Base-by-base conservation (phyloP, 805 yeast species). In the Debaryomyces tyrocola region DNA sequence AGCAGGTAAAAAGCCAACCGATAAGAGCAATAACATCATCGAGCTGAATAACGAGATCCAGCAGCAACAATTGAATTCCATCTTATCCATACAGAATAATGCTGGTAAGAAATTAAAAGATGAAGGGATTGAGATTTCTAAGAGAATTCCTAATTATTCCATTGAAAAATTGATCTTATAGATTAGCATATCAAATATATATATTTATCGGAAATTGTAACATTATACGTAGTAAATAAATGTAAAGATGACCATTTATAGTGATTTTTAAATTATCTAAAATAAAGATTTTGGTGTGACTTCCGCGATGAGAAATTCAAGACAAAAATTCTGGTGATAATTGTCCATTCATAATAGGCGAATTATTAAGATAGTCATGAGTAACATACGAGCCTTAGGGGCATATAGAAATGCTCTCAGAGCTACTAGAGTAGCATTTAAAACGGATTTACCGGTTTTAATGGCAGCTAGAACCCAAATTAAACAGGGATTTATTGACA, bases 391-490 rank as follows among this genome's bases (percentile, higher is more conserved):
- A 12, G 75, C 78, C 2, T 54, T 77, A 33, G 60, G 71, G 27
- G 90, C 90, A 0, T 87, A 85, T 61, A 79, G 86, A 63, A 70
- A 73, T 41, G 85, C 88, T 2, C 64, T 86, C 29, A 76, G 89
- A 54, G 89, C 92, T 7, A 81, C 88, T 0, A 69, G 70, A 27
- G 54, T 79, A 3, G 88, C 87, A 0, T 87, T 87, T 58, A 63
- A 67, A 21, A 71, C 73, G 6, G 88, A 83, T 54, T 8, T 53
- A 1, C 54, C 64, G 4, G 74, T 84, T 44, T 62, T 87, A 34
- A 41, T 47, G 1, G 85, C 90, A 0, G 83, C 95, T 2, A 78
- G 90, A 54, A 54, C 59, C 1, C 74, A 83, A 58, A 79, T 87
- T 58, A 78, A 75, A 58, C 66, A 73, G 34, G 87, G 86, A 20